These are phyloP conservation scores for Lithospermum erythrorhizon DNA, from an alignment of 257 asterid species.

Conservation along the genomic window DNA sequence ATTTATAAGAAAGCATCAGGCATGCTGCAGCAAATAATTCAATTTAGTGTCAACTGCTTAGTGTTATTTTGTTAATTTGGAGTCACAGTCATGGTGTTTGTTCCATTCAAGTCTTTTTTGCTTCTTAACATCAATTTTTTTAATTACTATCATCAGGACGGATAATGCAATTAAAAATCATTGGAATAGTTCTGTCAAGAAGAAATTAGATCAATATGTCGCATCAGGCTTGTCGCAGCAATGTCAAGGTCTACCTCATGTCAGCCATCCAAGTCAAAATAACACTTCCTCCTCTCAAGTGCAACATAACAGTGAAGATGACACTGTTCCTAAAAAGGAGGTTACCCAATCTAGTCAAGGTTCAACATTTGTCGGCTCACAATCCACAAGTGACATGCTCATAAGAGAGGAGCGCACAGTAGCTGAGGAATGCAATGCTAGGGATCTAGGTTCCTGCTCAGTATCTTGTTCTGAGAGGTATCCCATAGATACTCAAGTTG, in stretches of 20 bases:
- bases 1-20: too few species aligned
- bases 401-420: constrained; percentile 26
- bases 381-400: constrained; percentile 36
- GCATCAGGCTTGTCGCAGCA: constrained; percentile 79
- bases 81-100: too few species aligned
- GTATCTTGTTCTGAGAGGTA: constrained; percentile 32
- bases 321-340: constrained; percentile 47
- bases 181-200: constrained; percentile 93
- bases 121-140: neutral
- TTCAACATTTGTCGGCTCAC: constrained; percentile 40
- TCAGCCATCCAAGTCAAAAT: constrained; percentile 33
- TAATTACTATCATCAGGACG: constrained; percentile 39
- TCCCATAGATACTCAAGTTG: constrained; percentile 34
- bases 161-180: constrained; percentile 87
- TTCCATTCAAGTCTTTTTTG: neutral
- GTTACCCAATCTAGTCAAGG: constrained; percentile 82
- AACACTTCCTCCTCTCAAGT: constrained; percentile 47
- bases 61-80: too few species aligned
- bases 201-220: constrained; percentile 71
- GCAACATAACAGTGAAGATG: constrained; percentile 69
- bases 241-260: constrained; percentile 51
- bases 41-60: too few species aligned
- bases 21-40: too few species aligned
- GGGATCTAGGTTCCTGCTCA: constrained; percentile 17
- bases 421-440: constrained; percentile 27